These are phyloP conservation scores for Tremella fuciformis DNA, from an alignment of 768 basidiomycete genomes.

Conservation along the genomic window DNA sequence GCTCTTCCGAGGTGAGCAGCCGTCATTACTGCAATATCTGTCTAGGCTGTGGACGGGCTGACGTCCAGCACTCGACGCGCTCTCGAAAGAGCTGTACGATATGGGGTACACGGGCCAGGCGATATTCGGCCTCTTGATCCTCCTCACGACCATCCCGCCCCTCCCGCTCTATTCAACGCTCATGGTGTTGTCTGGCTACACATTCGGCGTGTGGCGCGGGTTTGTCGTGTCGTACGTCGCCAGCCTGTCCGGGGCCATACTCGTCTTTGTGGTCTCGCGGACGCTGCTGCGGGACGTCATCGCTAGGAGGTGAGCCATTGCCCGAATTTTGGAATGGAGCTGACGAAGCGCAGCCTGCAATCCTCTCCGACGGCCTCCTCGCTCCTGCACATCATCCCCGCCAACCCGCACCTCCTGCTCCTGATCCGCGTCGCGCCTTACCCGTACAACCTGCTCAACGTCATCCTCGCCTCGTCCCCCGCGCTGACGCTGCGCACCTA, in stretches of 20 bases:
- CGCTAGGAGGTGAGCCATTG: constrained; percentile 52
- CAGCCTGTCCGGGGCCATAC: constrained; percentile 76
- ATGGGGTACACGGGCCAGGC: constrained; percentile 72
- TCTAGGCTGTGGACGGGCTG: constrained; percentile 15
- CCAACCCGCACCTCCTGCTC: constrained; percentile 80
- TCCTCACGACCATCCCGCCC: constrained; percentile 58
- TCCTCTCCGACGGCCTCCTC: constrained; percentile 70
- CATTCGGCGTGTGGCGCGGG: constrained; percentile 76
- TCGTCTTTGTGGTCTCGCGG: constrained; percentile 78
- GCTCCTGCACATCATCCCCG: constrained; percentile 81
- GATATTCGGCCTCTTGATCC: constrained; percentile 62
- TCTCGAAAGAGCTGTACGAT: constrained; percentile 72
- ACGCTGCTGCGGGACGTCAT: constrained; percentile 65
- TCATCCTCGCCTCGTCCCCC: constrained; percentile 81
- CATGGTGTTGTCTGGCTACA: constrained; percentile 87
- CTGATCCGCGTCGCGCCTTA: constrained; percentile 71
- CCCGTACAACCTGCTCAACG: constrained; percentile 82
- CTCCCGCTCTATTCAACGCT: constrained; percentile 89
- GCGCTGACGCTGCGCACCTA: constrained; percentile 62
- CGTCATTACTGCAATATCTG: neutral
- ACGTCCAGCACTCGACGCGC: constrained; percentile 68
- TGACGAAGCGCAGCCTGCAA: constrained; percentile 59
- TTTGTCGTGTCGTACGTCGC: constrained; percentile 83
- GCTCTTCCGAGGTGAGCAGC: constrained; percentile 70
- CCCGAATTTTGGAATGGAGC: neutral